Evolutionary conservation across 2,329 filamentous ascomycete species (phyloP), one percentile per base, ranked within the genome.

Genomic region (Penicillium sp.): DNA sequence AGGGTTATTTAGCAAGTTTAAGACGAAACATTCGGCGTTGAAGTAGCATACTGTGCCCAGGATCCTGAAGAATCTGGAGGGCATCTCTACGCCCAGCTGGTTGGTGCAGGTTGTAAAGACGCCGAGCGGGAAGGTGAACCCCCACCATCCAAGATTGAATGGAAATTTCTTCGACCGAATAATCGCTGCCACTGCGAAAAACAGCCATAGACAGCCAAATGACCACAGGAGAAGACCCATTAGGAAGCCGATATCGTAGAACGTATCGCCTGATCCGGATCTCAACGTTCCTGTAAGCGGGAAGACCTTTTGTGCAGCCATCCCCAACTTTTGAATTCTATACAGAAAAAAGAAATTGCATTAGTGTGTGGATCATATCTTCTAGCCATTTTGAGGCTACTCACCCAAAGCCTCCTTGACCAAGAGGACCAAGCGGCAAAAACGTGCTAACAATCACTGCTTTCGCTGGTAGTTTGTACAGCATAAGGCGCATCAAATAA

Each of bases 71-170:
- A 44, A 44, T 16, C 24, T 29, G 16, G 40, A 44, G 9, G 40
- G 40, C 14, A 35, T 35, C 29, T 29, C 40, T 44, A 10, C 9
- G 10, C 24, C 40, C 9, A 44, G 40, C 10, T 44, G 40, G 40
- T 29, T 44, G 10, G 40, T 44, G 16, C 40, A 44, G 16, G 26
- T 44, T 13, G 40, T 18, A 18, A 44, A 44, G 16, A 44, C 40
- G 16, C 40, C 24, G 24, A 44, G 40, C 24, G 40, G 40, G 40
- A 44, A 44, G 16, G 24, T 44, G n/a, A 42, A 50, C 16, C 24
- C 37, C 48, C 48, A 50, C 48, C 48, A 50, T 32, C 48, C 48
- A 26, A 50, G 29, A 20, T 50, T 44, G 40, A 44, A 44, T 44
- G 40, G 40, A 44, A 44, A 18, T 44, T 29, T 29, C 10, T 11